Conservation (phyloP, 1,139 yeast species). For the Groenewaldozyma auringiensis region DNA sequence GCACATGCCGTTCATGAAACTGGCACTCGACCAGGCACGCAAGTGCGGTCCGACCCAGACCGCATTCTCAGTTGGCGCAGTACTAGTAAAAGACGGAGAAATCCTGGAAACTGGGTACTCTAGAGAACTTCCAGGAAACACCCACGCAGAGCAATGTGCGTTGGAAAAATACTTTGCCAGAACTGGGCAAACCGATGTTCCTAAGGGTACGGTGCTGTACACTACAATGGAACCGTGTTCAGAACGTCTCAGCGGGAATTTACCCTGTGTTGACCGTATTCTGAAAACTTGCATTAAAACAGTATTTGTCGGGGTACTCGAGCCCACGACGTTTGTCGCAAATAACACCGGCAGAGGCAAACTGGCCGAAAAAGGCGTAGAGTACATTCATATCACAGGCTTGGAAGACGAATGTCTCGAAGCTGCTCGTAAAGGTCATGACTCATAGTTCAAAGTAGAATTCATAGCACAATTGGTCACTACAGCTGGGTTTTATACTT, state of each 20-base stretch:
- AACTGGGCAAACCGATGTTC: constrained; percentile 42
- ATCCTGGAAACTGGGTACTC: constrained; percentile 78
- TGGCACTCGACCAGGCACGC: constrained; percentile 69
- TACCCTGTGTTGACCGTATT: constrained; percentile 81
- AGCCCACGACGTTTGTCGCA: constrained; percentile 81
- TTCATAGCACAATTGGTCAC: too few species aligned
- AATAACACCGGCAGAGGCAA: constrained; percentile 58
- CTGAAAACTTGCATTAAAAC: constrained; percentile 52
- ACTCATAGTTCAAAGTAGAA: too few species aligned
- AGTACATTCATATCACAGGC: constrained; percentile 77
- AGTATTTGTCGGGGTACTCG: constrained; percentile 86
- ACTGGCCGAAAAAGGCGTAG: constrained; percentile 50
- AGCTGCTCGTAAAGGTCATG: constrained; percentile 74
- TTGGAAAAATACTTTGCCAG: constrained; percentile 57
- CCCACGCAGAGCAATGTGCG: constrained; percentile 98
- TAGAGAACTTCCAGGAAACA: constrained; percentile 87
- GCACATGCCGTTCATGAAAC: constrained; percentile 45
- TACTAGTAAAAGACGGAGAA: constrained; percentile 58
- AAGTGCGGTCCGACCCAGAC: constrained; percentile 79
- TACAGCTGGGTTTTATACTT: too few species aligned
- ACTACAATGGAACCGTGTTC: constrained; percentile 99
- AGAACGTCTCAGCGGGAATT: constrained; percentile 77
- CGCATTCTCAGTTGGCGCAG: constrained; percentile 92
- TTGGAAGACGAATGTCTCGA: constrained; percentile 63
- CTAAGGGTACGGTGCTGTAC: constrained; percentile 72